Evolutionary conservation across 495 filamentous ascomycete species (phyloP).

Genomic region (Aspergillus nidulans): DNA sequence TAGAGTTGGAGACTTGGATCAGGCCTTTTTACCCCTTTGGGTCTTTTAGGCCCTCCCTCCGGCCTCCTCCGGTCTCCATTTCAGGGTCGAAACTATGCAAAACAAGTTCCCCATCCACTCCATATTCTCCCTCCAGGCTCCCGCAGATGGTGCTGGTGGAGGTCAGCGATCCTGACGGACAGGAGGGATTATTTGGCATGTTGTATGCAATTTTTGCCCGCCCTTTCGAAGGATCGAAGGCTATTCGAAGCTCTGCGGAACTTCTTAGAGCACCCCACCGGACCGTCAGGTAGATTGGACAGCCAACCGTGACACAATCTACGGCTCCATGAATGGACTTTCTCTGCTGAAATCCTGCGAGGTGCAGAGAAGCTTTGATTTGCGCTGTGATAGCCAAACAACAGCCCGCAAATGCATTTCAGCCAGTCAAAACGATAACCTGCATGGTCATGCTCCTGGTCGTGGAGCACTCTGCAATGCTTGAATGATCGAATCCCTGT

Average conservation of each 20-base stretch:
- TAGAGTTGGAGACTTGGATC: slow-evolving; percentile 6
- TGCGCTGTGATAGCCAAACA: background rate
- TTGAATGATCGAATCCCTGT: slow-evolving; percentile 9
- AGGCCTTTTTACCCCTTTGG: slow-evolving; percentile 3
- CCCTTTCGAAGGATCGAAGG: background rate
- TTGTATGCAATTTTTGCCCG: background rate
- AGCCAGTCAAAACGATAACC: slow-evolving; percentile 3
- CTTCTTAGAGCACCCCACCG: background rate
- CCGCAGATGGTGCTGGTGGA: background rate
- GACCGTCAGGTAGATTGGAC: background rate
- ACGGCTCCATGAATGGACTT: background rate
- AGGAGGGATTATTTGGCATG: no score
- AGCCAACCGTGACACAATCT: background rate
- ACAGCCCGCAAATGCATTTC: background rate
- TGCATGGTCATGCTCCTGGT: background rate
- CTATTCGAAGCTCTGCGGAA: background rate
- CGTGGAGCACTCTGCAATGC: slow-evolving; percentile 1
- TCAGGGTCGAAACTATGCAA: background rate
- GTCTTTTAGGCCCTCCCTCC: slow-evolving; percentile 6
- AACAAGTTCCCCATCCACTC: background rate
- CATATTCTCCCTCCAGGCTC: background rate
- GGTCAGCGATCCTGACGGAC: background rate
- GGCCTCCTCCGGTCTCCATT: background rate
- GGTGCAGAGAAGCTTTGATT: background rate
- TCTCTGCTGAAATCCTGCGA: background rate